These are phyloP conservation scores for Argentina anserina DNA, from an alignment of 306 rosid genomes.

Conservation along the genomic window DNA sequence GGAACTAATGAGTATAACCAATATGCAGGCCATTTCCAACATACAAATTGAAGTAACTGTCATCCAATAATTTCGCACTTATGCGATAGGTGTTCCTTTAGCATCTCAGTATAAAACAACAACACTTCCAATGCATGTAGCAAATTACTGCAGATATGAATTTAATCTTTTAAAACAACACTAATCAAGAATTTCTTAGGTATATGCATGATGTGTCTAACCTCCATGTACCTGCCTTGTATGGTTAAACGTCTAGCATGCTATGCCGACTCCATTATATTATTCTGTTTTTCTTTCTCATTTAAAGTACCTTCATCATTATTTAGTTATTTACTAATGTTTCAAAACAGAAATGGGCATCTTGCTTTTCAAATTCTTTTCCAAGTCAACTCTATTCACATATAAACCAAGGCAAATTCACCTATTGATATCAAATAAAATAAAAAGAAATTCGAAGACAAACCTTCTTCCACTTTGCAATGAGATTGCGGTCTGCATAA, in stretches of 20 bases:
- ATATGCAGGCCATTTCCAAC: neutral
- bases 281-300: neutral
- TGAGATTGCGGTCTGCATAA: conserved; percentile 45
- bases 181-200: neutral
- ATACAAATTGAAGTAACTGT: neutral
- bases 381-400: neutral
- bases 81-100: neutral
- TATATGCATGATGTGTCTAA: neutral
- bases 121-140: neutral
- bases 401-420: neutral
- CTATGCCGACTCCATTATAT: neutral
- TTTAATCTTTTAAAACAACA: neutral
- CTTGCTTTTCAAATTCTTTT: neutral
- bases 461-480: conserved; percentile 57
- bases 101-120: neutral
- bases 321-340: neutral
- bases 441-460: neutral
- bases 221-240: neutral
- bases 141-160: neutral
- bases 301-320: neutral
- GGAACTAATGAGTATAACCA: neutral
- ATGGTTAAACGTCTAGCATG: neutral
- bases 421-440: neutral
- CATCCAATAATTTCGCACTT: neutral
- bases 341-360: neutral